Evolutionary conservation across 108 stramenopile genomes (phyloP).

Genomic region (Fistulifera solaris): DNA sequence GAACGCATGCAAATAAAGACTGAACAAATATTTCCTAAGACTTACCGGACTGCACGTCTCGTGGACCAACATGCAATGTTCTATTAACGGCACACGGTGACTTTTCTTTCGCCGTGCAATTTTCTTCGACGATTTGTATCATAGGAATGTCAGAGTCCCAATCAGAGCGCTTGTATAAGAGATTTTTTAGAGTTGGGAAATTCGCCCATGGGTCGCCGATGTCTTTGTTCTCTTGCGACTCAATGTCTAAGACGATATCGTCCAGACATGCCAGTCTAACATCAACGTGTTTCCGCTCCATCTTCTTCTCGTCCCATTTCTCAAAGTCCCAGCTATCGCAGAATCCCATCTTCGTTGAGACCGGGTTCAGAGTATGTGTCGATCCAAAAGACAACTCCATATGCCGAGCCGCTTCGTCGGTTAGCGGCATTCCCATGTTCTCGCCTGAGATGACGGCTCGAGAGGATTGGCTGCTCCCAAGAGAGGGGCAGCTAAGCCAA

Average conservation of each 20-base stretch:
- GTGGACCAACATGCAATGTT: slow-evolving; percentile 20
- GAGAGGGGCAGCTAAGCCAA: slow-evolving; percentile 69
- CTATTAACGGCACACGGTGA: slow-evolving; percentile 13
- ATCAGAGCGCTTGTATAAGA: slow-evolving; percentile 60
- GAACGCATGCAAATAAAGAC: too few relatives aligned
- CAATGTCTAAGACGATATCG: slow-evolving; percentile 59
- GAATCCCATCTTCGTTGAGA: slow-evolving; percentile 62
- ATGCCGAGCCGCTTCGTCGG: slow-evolving; percentile 55
- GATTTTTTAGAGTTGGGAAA: slow-evolving; percentile 43
- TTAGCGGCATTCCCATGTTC: slow-evolving; percentile 83
- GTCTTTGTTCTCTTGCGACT: slow-evolving; percentile 14
- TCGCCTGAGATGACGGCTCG: slow-evolving; percentile 78
- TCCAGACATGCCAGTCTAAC: slow-evolving; percentile 57
- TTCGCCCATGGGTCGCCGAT: slow-evolving; percentile 58
- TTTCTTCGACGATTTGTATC: slow-evolving; percentile 45
- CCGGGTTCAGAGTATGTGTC: slow-evolving; percentile 65
- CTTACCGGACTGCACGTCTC: slow-evolving; percentile 52
- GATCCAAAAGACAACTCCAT: slow-evolving; percentile 80
- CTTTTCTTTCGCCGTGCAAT: slow-evolving; percentile 31
- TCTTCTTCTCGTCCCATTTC: slow-evolving; percentile 23
- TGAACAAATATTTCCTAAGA: too few relatives aligned
- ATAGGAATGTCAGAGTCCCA: slow-evolving; percentile 63
- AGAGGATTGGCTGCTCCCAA: slow-evolving; percentile 81
- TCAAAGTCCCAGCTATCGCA: slow-evolving; percentile 31
- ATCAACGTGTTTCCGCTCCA: slow-evolving; percentile 19